These are phyloP conservation scores for Pseudodiploospora longispora DNA, from an alignment of 2,329 filamentous ascomycete species.

Conservation along the genomic window DNA sequence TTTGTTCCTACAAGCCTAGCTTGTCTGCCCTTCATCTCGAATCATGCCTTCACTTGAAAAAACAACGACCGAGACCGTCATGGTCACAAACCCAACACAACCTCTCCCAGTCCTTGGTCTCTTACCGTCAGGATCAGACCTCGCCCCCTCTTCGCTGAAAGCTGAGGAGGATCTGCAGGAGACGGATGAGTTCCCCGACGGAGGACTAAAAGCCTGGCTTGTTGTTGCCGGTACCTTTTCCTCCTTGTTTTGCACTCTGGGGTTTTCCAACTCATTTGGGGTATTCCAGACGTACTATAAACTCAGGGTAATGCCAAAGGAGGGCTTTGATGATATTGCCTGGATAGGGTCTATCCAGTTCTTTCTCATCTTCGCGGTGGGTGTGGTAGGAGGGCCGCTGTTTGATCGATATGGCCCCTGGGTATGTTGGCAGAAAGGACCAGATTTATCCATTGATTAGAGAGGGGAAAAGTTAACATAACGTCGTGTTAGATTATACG, in stretches of 20 bases:
- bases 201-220: conserved; percentile 32
- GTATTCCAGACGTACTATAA: conserved; percentile 37
- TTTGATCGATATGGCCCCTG: conserved; percentile 34
- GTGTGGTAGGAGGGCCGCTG: conserved; percentile 27
- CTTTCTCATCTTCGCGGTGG: conserved; percentile 28
- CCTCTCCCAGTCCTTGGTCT: too few species aligned
- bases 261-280: conserved; percentile 37
- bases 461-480: neutral
- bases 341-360: conserved; percentile 34
- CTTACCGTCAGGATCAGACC: too few species aligned
- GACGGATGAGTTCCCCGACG: conserved; percentile 16
- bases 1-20: too few species aligned
- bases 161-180: too few species aligned
- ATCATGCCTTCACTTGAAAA: too few species aligned
- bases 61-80: too few species aligned
- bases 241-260: conserved; percentile 31
- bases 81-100: too few species aligned
- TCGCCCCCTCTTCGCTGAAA: too few species aligned
- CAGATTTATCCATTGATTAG: too few species aligned
- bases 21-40: too few species aligned
- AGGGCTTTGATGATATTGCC: conserved; percentile 25
- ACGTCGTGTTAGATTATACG: conserved; percentile 19
- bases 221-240: conserved; percentile 27
- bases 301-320: conserved; percentile 22
- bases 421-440: conserved; percentile 12